Evolutionary conservation across 768 basidiomycete species (phyloP), one percentile per base, ranked within the genome.

Genomic region (Xanthoconium purpureum): DNA sequence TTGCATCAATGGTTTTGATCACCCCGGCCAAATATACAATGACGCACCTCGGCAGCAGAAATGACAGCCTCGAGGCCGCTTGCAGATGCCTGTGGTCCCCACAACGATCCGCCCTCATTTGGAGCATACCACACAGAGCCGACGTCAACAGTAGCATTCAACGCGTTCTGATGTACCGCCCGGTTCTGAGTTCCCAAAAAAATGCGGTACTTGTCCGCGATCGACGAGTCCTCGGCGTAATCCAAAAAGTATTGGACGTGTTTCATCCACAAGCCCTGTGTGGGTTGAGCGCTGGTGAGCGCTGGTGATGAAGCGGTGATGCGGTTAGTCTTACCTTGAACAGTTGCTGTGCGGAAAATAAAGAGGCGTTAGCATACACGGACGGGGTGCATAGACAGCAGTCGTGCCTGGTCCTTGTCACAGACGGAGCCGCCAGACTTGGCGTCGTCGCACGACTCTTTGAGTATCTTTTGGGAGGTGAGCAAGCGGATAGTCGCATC

Each of bases 401-500:
- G 30, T 32, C 57, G 18, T n/a, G 67, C 70, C 71, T 81, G 80
- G 56, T 83, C 78, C 36, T 71, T 64, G 59, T 82, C 69, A 60
- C 82, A 84, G 18, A 69, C 64, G 0, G 75, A 32, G 29, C 72
- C 73, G 24, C 75, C 74, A 1, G 74, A 53, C 14, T 66, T 59
- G 11, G 78, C 75, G 50, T 78, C 66, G 57, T 84, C 83, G 51
- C 83, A 84, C 1, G 80, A 77, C 65, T 83, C 82, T 55, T 70
- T 77, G 36, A 83, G 72, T 55, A 80, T 77, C 51, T 70, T 66
- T 56, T 75, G 71, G 4, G 57, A 61, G 3, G 80, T 74, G 35
- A 82, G 66, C 30, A 52, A 56, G 28, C 65, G 47, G 17, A 82
- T 78, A 14, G 81, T 80, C 1, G 80, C 80, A 55, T 82, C 77